Evolutionary conservation across 1,139 yeast species (phyloP).

Genomic region (Yamadazyma atlantica): DNA sequence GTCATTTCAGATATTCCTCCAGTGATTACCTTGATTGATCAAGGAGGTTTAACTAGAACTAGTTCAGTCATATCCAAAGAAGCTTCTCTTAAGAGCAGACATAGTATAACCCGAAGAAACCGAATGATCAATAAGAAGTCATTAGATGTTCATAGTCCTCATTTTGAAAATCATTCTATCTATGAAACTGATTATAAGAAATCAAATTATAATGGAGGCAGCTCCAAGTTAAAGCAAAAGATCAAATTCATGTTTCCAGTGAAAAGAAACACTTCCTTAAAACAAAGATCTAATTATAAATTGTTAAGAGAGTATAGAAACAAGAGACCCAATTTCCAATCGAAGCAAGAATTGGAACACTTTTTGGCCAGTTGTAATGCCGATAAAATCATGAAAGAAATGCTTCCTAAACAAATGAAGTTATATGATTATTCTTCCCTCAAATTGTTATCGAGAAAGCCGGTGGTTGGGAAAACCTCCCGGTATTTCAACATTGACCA

Average conservation of each 20-base stretch:
- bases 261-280: conserved; percentile 34
- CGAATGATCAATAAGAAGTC: conserved; percentile 27
- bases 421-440: conserved; percentile 21
- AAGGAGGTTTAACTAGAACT: conserved; percentile 19
- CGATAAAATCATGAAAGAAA: conserved; percentile 23
- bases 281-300: conserved; percentile 19
- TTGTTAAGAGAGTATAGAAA: conserved; percentile 15
- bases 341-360: conserved; percentile 25
- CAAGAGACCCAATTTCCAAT: conserved; percentile 24
- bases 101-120: conserved; percentile 30
- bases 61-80: conserved; percentile 32
- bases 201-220: neutral
- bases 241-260: conserved; percentile 35
- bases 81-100: conserved; percentile 34
- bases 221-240: conserved; percentile 2
- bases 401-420: conserved; percentile 31
- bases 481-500: conserved; percentile 11
- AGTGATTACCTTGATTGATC: conserved; percentile 29
- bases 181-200: conserved; percentile 8
- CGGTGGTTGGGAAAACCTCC: conserved; percentile 16
- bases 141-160: conserved; percentile 10
- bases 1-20: conserved; percentile 19
- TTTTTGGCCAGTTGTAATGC: conserved; percentile 27
- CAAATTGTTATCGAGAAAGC: conserved; percentile 19
- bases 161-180: conserved; percentile 9